phyloP scores from a whole-genome alignment of 106 monocot species.

The Dendrobium catenatum region DNA sequence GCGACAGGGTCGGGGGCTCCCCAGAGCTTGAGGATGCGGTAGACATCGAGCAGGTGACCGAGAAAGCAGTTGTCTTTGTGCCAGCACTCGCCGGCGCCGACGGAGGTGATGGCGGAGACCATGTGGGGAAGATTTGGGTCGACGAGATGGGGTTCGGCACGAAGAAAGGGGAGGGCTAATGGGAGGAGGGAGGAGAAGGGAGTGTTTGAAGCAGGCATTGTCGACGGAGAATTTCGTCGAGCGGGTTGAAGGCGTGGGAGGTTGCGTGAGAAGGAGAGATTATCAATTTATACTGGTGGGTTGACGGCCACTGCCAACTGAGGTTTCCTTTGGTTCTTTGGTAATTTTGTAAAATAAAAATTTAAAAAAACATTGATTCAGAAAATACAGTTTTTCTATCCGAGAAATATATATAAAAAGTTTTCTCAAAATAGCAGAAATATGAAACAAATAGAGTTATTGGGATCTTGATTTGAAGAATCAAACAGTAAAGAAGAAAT shows the following conservation, averaged over 20 bases:
- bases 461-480: too few species aligned
- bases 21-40: conserved; percentile 75
- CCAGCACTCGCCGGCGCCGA: conserved; percentile 80
- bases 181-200: conserved; percentile 25
- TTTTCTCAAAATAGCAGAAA: too few species aligned
- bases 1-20: conserved; percentile 44
- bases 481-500: too few species aligned
- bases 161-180: conserved; percentile 61
- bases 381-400: too few species aligned
- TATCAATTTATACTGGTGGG: too few species aligned
- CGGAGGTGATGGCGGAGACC: conserved; percentile 35
- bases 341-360: too few species aligned
- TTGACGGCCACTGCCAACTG: too few species aligned
- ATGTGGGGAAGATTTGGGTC: conserved; percentile 50
- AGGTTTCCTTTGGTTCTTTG: too few species aligned
- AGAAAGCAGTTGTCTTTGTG: conserved; percentile 80
- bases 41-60: conserved; percentile 55
- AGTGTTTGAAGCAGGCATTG: conserved; percentile 6
- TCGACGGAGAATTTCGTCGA: background rate
- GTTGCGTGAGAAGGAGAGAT: too few species aligned
- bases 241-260: background rate
- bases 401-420: too few species aligned
- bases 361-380: too few species aligned
- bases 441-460: too few species aligned
- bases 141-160: conserved; percentile 34